Evolutionary conservation across 1,284 basidiomycete species (phyloP).

Genomic region (Mixia osmundae): DNA sequence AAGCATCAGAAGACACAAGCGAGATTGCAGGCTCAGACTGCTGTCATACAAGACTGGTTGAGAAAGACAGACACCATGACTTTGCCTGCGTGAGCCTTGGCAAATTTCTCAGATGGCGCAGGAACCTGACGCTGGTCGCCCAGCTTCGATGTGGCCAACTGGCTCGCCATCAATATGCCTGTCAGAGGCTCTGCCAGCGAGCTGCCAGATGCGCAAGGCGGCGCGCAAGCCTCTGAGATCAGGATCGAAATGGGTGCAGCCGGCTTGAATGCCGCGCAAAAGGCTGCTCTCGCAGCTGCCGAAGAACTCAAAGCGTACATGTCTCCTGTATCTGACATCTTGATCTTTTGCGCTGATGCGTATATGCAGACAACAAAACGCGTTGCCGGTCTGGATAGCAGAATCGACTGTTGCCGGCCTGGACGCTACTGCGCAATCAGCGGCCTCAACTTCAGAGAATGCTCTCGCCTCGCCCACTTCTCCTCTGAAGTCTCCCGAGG

Average conservation of each 20-base stretch:
- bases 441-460: too few relatives aligned
- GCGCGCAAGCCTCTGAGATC: constrained; percentile 25
- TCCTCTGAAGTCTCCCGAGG: too few relatives aligned
- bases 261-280: too few relatives aligned
- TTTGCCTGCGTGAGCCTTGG: constrained; percentile 42
- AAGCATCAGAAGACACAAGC: constrained; percentile 85
- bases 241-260: constrained; percentile 19
- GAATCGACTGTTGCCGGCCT: constrained; percentile 87
- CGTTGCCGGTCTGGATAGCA: constrained; percentile 75
- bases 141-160: constrained; percentile 56
- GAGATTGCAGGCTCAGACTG: constrained; percentile 76
- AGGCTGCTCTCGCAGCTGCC: constrained; percentile 15
- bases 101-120: too few relatives aligned
- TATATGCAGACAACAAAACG: constrained; percentile 44
- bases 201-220: constrained; percentile 6
- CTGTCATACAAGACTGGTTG: constrained; percentile 60
- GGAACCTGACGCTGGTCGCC: too few relatives aligned
- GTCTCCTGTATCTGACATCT: constrained; percentile 30
- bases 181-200: constrained; percentile 16
- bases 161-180: constrained; percentile 29
- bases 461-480: too few relatives aligned
- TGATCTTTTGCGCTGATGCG: constrained; percentile 42
- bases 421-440: too few relatives aligned
- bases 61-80: constrained; percentile 72
- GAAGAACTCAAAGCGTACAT: constrained; percentile 32